Percentiles rank a stretch among this genome's conserved stretches.
Evolutionary conservation across 768 basidiomycete species (phyloP).

Genomic region (Lactarius vividus): DNA sequence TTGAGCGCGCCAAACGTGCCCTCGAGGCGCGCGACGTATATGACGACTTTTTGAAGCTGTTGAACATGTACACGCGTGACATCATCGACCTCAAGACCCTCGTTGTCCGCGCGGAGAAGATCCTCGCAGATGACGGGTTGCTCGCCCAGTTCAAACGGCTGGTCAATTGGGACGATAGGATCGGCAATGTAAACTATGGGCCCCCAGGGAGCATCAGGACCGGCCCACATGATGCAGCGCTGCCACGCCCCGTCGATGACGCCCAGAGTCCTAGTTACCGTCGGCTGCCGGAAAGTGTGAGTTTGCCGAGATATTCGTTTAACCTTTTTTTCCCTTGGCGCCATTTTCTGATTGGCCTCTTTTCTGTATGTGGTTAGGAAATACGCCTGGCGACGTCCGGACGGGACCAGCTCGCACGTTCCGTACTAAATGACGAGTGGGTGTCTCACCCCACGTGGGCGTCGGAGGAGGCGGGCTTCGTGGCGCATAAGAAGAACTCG

Average conservation of each 20-base stretch:
- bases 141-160: slow-evolving; percentile 83
- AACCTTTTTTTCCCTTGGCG: slow-evolving; percentile 6
- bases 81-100: slow-evolving; percentile 85
- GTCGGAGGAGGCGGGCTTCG: slow-evolving; percentile 92
- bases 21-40: slow-evolving; percentile 74
- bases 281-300: slow-evolving; percentile 79
- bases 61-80: slow-evolving; percentile 87
- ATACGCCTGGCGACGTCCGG: slow-evolving; percentile 88
- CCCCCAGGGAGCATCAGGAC: slow-evolving; percentile 78
- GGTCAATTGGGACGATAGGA: slow-evolving; percentile 72
- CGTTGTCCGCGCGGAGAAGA: slow-evolving; percentile 73
- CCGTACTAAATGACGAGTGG: slow-evolving; percentile 96
- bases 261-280: slow-evolving; percentile 94
- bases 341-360: slow-evolving; percentile 9
- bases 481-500: slow-evolving; percentile 93
- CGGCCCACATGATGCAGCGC: slow-evolving; percentile 70
- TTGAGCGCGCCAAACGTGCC: slow-evolving; percentile 85
- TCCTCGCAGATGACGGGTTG: slow-evolving; percentile 80
- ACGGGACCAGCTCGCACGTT: slow-evolving; percentile 90
- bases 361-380: slow-evolving; percentile 52
- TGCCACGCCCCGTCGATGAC: slow-evolving; percentile 76
- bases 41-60: slow-evolving; percentile 92
- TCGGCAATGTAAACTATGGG: slow-evolving; percentile 59
- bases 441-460: slow-evolving; percentile 99
- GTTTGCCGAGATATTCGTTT: slow-evolving; percentile 35